Evolutionary conservation across 257 asterid species (phyloP), one percentile per base, ranked within the genome.

Genomic region (Solanum dulcamara): DNA sequence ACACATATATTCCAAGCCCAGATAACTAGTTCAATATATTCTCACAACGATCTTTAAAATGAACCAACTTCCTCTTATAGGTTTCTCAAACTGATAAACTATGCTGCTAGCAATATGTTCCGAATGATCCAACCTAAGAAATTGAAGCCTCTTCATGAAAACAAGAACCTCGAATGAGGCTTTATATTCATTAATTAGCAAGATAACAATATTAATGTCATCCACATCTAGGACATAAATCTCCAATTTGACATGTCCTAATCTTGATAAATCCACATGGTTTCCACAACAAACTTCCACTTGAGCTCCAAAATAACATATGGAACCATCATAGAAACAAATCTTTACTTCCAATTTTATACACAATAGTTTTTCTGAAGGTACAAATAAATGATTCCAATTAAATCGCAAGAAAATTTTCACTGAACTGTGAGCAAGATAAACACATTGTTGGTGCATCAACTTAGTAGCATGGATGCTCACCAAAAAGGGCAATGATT

Each of bases 401-500:
- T 17, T 9, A 28, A 28, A 77, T 46, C 37, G 42, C 28, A 77
- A 77, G 42, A 46, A 46, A 46, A 77, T 8, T 77, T 77, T 46
- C 38, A 77, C 10, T 1, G 26, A 77, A 77, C 62, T 26, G 28
- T 2, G 17, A 57, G 68, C 26, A 70, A 26, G 60, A 50, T 83
- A 22, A 66, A 51, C 68, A 85, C 74, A 59, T 51, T 46, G 55
- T 5, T 70, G 44, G 66, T 75, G 86, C 48, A n/a, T 75, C 22
- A 70, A 66, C 84, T 22, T 64, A 83, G 70, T 48, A 30, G 74
- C 84, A 88, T 22, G 55, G 42, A 70, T 15, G 86, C 98, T 88
- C 85, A 97, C 99, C 98, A 97, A 89, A 95, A 97, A 40, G 91
- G 95, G 51, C 96, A 90, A 90, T 97, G 99, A 91, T 97, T 97